Conservation (phyloP, 306 rosid species). For the Cucurbita ficifolia region DNA sequence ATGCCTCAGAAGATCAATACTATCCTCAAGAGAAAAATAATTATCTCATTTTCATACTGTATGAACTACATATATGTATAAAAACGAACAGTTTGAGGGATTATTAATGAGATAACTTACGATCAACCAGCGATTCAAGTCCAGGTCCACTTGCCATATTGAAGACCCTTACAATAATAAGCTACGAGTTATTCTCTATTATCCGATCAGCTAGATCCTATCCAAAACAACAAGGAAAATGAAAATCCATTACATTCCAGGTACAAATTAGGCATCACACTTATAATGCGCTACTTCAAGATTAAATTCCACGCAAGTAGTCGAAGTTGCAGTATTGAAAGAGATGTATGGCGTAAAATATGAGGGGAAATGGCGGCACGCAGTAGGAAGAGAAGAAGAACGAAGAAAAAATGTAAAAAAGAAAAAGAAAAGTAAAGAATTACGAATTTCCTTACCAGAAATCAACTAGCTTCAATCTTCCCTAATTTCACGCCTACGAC, state of each 20-base stretch:
- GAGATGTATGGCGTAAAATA: neutral
- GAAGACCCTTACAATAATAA: neutral
- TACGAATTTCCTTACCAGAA: neutral
- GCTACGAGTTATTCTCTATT: neutral
- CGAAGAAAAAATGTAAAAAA: no score
- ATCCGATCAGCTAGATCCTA: neutral
- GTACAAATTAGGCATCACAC: neutral
- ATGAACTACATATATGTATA: neutral
- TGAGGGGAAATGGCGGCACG: neutral
- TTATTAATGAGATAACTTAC: constrained; percentile 12
- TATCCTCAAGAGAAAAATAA: neutral
- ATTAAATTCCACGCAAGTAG: neutral
- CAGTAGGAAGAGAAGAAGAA: neutral
- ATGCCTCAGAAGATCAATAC: neutral
- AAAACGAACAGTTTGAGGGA: neutral
- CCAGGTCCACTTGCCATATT: constrained; percentile 34
- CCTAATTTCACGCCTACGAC: neutral
- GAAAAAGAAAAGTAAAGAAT: neutral
- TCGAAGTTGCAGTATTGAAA: neutral
- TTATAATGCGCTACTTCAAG: neutral
- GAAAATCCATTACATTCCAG: neutral
- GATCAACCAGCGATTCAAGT: constrained; percentile 47
- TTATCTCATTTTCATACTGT: neutral
- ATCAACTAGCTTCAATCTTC: neutral
- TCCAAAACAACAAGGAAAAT: neutral